Conservation (phyloP, 495 filamentous ascomycete species). For the Hypoxylon fragiforme region DNA sequence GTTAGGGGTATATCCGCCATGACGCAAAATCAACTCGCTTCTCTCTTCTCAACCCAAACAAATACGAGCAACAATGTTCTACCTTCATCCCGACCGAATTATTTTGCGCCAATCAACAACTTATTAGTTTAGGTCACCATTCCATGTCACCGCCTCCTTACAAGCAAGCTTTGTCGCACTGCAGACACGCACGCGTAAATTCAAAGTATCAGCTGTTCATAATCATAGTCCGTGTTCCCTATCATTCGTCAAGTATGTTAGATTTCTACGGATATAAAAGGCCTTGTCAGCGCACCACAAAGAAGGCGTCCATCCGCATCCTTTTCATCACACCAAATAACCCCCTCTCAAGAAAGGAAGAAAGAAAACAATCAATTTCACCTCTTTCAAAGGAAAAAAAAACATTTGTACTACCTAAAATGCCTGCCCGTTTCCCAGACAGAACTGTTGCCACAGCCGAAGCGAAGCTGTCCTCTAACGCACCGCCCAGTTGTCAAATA, state of each 20-base stretch:
- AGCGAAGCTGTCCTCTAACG: neutral
- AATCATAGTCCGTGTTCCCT: neutral
- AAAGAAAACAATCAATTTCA: neutral
- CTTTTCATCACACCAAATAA: neutral
- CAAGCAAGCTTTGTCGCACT: neutral
- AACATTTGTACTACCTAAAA: neutral
- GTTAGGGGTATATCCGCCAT: too few relatives aligned
- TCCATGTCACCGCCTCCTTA: neutral
- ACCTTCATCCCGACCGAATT: too few relatives aligned
- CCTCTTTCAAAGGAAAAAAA: neutral
- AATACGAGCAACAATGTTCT: too few relatives aligned
- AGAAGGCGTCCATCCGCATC: neutral
- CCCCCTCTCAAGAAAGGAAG: neutral
- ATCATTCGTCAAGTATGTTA: neutral
- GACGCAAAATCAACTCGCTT: neutral
- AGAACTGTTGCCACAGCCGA: neutral
- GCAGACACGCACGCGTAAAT: neutral
- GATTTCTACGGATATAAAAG: neutral
- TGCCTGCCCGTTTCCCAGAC: slow-evolving; percentile 11
- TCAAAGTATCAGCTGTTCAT: slow-evolving; percentile 1
- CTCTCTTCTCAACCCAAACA: neutral
- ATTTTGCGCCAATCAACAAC: neutral
- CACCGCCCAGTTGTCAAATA: neutral
- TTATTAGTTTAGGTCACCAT: neutral
- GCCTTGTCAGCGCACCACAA: neutral